phyloP scores from a whole-genome alignment of 345 rosid species.

The Brassica carinata region DNA sequence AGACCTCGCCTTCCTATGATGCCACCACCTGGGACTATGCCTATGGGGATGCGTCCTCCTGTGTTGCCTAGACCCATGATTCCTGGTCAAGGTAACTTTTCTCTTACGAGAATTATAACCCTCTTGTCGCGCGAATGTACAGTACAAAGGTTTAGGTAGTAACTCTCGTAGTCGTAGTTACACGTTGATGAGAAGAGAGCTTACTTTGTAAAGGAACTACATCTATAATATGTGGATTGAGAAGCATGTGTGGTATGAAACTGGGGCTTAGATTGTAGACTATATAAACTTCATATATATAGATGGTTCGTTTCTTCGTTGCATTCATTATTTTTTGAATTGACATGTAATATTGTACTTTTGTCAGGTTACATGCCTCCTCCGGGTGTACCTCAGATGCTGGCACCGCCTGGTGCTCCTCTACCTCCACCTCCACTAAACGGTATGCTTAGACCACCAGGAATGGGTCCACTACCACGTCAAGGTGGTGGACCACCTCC shows the following conservation, averaged over 20 bases:
- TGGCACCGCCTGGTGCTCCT: conserved; percentile 93
- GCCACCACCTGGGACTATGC: conserved; percentile 42
- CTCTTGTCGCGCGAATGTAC: too few relatives aligned
- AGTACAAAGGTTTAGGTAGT: too few relatives aligned
- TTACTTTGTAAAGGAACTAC: too few relatives aligned
- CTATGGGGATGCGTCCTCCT: conserved; percentile 82
- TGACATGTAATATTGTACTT: conserved; percentile 12
- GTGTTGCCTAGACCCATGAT: conserved; percentile 83
- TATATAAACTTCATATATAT: not conserved
- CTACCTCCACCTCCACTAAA: conserved; percentile 82
- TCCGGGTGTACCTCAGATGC: conserved; percentile 68
- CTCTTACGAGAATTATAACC: not conserved
- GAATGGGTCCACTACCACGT: conserved; percentile 50
- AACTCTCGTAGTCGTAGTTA: too few relatives aligned
- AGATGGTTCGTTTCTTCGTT: not conserved
- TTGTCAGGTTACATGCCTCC: conserved; percentile 49
- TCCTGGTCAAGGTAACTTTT: conserved; percentile 41
- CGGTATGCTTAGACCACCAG: conserved; percentile 68
- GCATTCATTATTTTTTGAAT: not conserved
- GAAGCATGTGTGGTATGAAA: not conserved
- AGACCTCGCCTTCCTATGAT: conserved; percentile 86
- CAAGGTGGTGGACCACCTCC: conserved; percentile 60
- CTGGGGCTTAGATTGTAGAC: too few relatives aligned
- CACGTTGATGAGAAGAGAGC: too few relatives aligned
- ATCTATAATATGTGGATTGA: not conserved